A percentile compares a stretch with the other conserved stretches of the same genome.
Conservation (phyloP, 2,329 filamentous ascomycete genomes). For the Monosporascus sp. region DNA sequence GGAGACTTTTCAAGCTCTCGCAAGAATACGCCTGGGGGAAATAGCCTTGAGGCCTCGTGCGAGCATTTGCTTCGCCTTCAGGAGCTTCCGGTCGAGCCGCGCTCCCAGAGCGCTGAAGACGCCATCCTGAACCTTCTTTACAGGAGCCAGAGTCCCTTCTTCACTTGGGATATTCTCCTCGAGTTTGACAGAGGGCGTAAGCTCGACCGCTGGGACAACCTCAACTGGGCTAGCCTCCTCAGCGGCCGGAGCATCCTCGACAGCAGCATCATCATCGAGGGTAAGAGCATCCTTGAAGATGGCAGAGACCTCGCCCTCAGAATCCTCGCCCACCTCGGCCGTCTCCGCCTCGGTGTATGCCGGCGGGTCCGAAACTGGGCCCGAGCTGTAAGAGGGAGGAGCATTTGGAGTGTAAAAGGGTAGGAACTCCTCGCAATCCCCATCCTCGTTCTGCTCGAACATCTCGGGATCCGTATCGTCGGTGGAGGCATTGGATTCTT, state of each 20-base stretch:
- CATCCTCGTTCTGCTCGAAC: background rate
- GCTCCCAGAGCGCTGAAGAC: background rate
- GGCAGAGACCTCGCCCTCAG: too few relatives aligned
- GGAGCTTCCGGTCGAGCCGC: background rate
- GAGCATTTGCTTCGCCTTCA: background rate
- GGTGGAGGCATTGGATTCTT: background rate
- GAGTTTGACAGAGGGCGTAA: background rate
- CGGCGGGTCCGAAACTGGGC: background rate
- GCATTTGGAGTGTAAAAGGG: conserved; percentile 1
- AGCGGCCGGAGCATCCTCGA: too few relatives aligned
- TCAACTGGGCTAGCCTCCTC: background rate
- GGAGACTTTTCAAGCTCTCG: too few relatives aligned
- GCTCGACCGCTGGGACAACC: background rate
- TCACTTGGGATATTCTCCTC: background rate
- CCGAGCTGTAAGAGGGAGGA: background rate
- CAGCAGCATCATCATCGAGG: too few relatives aligned
- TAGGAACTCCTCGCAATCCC: background rate
- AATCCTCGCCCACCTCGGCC: background rate
- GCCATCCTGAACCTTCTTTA: background rate
- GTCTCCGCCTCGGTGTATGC: background rate
- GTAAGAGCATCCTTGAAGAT: too few relatives aligned
- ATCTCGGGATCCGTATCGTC: background rate
- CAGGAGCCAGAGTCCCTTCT: background rate
- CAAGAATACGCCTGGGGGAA: too few relatives aligned
- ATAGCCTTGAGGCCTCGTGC: too few relatives aligned